phyloP scores from a whole-genome alignment of 1,139 yeast genomes.

The Pichia sp. region DNA sequence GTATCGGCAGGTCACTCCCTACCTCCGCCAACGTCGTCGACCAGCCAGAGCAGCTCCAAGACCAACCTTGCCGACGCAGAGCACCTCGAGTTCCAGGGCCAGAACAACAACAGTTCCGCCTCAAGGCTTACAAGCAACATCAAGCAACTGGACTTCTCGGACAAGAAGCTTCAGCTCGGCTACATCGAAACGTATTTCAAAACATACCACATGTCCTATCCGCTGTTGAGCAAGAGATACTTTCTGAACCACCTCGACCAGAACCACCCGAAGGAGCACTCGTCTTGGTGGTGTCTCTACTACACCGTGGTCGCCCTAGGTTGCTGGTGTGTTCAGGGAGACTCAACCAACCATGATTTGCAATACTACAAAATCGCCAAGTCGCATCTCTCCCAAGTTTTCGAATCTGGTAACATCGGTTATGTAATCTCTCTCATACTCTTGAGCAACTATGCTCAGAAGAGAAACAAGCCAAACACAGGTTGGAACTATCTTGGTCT shows the following conservation, averaged over 20 bases:
- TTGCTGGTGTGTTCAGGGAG: conserved; percentile 56
- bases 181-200: conserved; percentile 37
- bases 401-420: conserved; percentile 53
- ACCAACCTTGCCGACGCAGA: neutral
- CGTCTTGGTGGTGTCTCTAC: conserved; percentile 46
- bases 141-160: conserved; percentile 5
- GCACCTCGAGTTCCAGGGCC: neutral
- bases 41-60: neutral
- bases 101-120: neutral
- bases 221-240: conserved; percentile 52
- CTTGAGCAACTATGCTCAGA: conserved; percentile 56
- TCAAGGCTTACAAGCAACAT: neutral
- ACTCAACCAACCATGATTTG: conserved; percentile 45
- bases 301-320: conserved; percentile 58
- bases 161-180: conserved; percentile 14
- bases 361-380: conserved; percentile 52
- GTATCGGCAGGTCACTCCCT: neutral
- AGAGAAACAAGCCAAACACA: conserved; percentile 59
- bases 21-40: neutral
- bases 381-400: conserved; percentile 37
- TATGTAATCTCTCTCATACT: conserved; percentile 51
- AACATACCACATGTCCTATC: conserved; percentile 57
- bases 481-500: conserved; percentile 65
- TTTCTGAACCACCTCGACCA: conserved; percentile 35
- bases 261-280: conserved; percentile 37